These are phyloP conservation scores for Exophiala phaeomuriformis DNA, from an alignment of 2,329 filamentous ascomycete genomes.

Conservation along the genomic window DNA sequence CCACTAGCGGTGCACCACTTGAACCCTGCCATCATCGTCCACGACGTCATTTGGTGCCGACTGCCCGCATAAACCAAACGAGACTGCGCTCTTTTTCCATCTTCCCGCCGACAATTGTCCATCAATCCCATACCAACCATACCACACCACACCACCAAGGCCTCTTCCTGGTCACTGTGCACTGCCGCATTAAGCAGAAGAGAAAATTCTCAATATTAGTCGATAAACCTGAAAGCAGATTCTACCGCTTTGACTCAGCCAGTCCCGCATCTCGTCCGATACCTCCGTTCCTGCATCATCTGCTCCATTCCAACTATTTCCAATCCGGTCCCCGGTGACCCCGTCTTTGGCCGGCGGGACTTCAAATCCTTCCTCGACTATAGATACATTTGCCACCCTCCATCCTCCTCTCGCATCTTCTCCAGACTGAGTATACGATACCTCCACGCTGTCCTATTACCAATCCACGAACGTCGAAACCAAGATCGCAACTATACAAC, in stretches of 20 bases:
- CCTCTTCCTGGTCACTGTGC: not conserved
- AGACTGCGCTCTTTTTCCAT: not conserved
- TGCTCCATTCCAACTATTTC: conserved; percentile 15
- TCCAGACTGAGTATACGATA: conserved; percentile 9
- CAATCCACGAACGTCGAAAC: not conserved
- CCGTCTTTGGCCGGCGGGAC: conserved; percentile 6
- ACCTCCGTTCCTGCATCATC: conserved; percentile 12
- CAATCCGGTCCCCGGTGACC: conserved; percentile 14
- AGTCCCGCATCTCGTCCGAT: conserved; percentile 4
- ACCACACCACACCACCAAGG: not conserved
- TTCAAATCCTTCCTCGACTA: conserved; percentile 16
- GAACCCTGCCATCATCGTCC: not conserved
- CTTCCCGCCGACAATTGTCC: not conserved
- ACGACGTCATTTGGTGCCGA: not conserved
- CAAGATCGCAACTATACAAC: conserved; percentile 13
- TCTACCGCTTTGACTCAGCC: not conserved
- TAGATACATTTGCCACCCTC: conserved; percentile 21
- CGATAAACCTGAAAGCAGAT: not conserved
- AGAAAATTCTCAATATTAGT: not conserved
- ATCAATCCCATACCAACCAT: not conserved
- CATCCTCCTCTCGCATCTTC: conserved; percentile 8
- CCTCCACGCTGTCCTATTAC: conserved; percentile 8
- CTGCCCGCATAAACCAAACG: not conserved
- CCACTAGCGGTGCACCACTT: too few relatives aligned
- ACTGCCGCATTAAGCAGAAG: not conserved